Evolutionary conservation across 2,329 filamentous ascomycete genomes (phyloP), one percentile per base, ranked within the genome.

Genomic region (Neonectria hederae): DNA sequence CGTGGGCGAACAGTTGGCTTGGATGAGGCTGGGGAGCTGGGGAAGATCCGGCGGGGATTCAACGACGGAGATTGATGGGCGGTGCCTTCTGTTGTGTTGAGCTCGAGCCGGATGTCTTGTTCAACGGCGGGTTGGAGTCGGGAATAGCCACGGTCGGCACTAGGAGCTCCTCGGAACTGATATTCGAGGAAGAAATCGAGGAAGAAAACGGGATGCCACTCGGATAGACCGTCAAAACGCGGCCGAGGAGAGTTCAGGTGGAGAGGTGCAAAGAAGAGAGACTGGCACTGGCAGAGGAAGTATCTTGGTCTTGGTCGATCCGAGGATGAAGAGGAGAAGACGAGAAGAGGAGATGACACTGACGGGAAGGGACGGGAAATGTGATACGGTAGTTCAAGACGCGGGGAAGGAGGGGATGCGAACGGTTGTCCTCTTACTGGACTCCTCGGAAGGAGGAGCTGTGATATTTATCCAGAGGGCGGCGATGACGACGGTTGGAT

Each of bases 391-490:
- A 35, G 32, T 13, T 51, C 32, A 54, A 59, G 61, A 55, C 61
- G 64, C 59, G 62, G 62, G 57, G 59, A 59, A 63, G 59, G 54
- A 62, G 61, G 61, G 61, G 61, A 42, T 35, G 32, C 32, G 32
- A 35, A 35, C 13, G 14, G 32, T 35, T 35, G 35, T 7, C 14
- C 14, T 38, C 35, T 38, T 38, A 38, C 35, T 38, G 14, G 14
- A 17, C 35, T 38, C 35, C n/a, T 5, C 35, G 35, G 35, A 38
- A 38, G 45, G 40, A 51, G 26, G 59, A 53, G 66, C 62, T 59
- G 66, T 69, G 72, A 71, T 74, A 68, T 69, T 70, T 67, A 72
- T 62, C 62, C 64, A 70, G 54, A 42, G 60, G 49, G 61, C 21
- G 58, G 35, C 53, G 52, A 62, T 59, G 63, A 66, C 52, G 57